Evolutionary conservation across 805 yeast genomes (phyloP).

Genomic region (Pichia sporocuriosa): DNA sequence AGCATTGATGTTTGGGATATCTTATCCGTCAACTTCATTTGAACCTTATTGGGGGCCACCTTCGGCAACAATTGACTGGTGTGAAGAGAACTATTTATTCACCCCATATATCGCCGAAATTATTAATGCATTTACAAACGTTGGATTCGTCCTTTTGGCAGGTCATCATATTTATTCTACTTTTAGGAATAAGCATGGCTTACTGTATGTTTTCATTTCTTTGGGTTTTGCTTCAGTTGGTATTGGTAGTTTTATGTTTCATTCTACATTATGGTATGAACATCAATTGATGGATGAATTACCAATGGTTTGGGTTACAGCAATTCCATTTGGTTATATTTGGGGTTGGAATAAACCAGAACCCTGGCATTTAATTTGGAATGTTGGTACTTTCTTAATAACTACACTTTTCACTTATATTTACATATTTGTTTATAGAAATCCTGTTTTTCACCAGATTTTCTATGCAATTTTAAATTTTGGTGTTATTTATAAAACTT

Average conservation of each 20-base stretch:
- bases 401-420: constrained; percentile 52
- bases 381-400: constrained; percentile 24
- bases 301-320: constrained; percentile 98
- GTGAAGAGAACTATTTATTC: constrained; percentile 93
- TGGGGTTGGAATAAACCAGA: constrained; percentile 27
- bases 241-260: constrained; percentile 90
- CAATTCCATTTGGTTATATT: constrained; percentile 63
- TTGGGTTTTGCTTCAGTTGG: constrained; percentile 87
- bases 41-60: constrained; percentile 60
- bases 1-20: constrained; percentile 8
- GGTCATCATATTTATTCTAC: constrained; percentile 45
- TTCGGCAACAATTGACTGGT: constrained; percentile 97
- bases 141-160: constrained; percentile 29
- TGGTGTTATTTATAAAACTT: constrained; percentile 58
- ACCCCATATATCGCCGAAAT: constrained; percentile 84
- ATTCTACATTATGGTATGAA: constrained; percentile 87
- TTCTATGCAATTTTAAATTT: constrained; percentile 76
- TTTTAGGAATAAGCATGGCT: constrained; percentile 52
- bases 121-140: constrained; percentile 77
- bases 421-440: constrained; percentile 59
- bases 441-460: constrained; percentile 86
- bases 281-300: constrained; percentile 90
- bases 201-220: constrained; percentile 62
- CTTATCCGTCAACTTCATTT: constrained; percentile 9
- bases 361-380: constrained; percentile 15